Evolutionary conservation across 306 rosid genomes (phyloP).

Genomic region (Sicyos baderoa): DNA sequence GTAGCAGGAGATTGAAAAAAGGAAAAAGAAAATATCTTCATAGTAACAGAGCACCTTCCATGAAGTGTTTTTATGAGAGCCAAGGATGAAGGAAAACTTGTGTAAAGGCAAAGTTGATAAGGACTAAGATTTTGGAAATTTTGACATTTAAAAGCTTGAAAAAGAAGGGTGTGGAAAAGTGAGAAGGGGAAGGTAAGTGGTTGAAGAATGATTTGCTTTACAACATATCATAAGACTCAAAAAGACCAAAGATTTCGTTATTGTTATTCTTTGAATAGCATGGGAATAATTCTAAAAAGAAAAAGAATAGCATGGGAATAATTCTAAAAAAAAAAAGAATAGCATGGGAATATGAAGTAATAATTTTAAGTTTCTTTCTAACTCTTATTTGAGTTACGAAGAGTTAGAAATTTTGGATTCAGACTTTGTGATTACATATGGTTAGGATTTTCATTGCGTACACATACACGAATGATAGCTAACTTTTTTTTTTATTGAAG

Average conservation of each 20-base stretch:
- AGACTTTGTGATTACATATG: neutral
- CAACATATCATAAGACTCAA: neutral
- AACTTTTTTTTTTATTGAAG: neutral
- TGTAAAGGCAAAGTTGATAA: neutral
- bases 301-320: no score
- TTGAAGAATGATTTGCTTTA: neutral
- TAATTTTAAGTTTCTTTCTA: neutral
- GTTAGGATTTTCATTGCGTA: neutral
- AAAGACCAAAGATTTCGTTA: neutral
- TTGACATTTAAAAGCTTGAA: neutral
- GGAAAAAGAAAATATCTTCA: neutral
- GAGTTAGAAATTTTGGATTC: neutral
- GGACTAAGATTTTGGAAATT: neutral
- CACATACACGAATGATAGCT: neutral
- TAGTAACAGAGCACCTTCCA: neutral
- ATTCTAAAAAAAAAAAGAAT: no score
- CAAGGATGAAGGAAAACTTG: neutral
- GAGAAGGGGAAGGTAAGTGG: neutral
- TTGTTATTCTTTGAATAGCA: neutral
- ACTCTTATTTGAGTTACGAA: slow-evolving; percentile 1
- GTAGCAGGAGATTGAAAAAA: neutral
- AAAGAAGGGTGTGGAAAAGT: neutral
- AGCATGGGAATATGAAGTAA: neutral
- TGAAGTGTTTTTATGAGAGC: neutral
- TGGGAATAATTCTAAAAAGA: no score